Evolutionary conservation across 208 protist species (phyloP).

Genomic region (Leishmania guyanensis): DNA sequence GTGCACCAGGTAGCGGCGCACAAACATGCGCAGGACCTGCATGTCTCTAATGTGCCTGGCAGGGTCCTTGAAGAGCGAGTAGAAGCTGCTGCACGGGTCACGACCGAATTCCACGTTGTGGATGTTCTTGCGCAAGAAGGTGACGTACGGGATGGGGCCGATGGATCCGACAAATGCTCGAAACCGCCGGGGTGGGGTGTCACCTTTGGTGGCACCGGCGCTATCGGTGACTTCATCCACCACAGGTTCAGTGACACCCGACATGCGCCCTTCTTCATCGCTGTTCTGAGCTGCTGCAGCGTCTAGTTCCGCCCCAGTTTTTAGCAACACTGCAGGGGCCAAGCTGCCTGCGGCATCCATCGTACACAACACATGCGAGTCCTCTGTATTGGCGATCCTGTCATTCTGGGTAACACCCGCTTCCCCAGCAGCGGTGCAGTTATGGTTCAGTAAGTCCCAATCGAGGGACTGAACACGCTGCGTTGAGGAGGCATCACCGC

Average conservation of each 20-base stretch:
- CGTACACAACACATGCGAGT: background rate
- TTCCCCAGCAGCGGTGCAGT: background rate
- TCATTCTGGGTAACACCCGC: background rate
- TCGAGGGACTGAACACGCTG: background rate
- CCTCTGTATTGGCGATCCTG: background rate
- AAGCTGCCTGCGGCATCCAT: slow-evolving; percentile 13
- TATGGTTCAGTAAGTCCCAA: background rate
- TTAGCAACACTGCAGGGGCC: slow-evolving; percentile 3
- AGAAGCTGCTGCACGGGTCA: slow-evolving; percentile 57
- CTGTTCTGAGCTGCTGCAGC: background rate
- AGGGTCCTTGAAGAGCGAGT: slow-evolving; percentile 63
- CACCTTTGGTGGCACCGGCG: background rate
- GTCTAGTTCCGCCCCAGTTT: background rate
- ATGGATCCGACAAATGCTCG: slow-evolving; percentile 10
- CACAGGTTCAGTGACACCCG: background rate
- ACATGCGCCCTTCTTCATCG: background rate
- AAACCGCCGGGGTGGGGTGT: background rate
- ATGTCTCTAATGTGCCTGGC: slow-evolving; percentile 56
- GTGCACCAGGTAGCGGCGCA: slow-evolving; percentile 79
- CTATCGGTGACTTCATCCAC: background rate
- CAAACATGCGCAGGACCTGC: slow-evolving; percentile 86
- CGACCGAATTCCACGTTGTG: slow-evolving; percentile 63
- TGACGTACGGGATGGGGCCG: slow-evolving; percentile 70
- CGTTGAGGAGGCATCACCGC: background rate
- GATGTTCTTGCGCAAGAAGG: slow-evolving; percentile 66